Evolutionary conservation across 2,329 filamentous ascomycete species (phyloP), one percentile per base, ranked within the genome.

Genomic region (Cadophora sp.): DNA sequence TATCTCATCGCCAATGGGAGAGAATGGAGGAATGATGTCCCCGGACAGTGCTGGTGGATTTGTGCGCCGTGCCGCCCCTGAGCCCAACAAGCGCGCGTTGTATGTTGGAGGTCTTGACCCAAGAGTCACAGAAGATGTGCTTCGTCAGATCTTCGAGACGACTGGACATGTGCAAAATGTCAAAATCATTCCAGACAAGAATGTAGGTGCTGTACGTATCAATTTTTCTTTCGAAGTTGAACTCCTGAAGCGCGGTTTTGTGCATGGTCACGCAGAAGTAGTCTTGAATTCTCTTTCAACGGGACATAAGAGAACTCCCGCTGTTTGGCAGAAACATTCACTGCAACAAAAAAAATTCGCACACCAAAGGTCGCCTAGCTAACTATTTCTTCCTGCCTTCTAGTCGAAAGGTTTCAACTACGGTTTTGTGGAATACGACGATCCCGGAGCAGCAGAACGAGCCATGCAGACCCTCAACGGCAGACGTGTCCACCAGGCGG

Each of bases 171-270:
- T 99, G 72, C 91, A 97, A 82, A 97, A 93, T 78, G 96, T 99
- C 79, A 99, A 99, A 86, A 97, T 99, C 78, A 99, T 99, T 79
- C 96, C 96, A 62, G 96, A 99, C 85, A 99, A 99, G 87, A 99
- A 97, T 82, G 94, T 97, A 83, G 87, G 93, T 89, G 76, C 78
- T 69, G 77, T 79, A 74, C 77, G 78, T 79, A 76, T 76, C 70
- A 75, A 72, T 72, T 72, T 76, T 65, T 66, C 66, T 76, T 66
- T 65, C 66, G 68, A 18, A 71, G 62, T 74, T 69, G 69, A 68
- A 70, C 70, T 67, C 63, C 61, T 71, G 62, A 68, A 68, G 70
- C 72, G 66, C 11, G 2, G 67, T 71, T 59, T 63, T 45, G 53
- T 56, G 39, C 58, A 18, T 66, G 66, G 62, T 58, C 59, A 36